Evolutionary conservation across 345 rosid species (phyloP).

Genomic region (Zanthoxylum bungeanum): DNA sequence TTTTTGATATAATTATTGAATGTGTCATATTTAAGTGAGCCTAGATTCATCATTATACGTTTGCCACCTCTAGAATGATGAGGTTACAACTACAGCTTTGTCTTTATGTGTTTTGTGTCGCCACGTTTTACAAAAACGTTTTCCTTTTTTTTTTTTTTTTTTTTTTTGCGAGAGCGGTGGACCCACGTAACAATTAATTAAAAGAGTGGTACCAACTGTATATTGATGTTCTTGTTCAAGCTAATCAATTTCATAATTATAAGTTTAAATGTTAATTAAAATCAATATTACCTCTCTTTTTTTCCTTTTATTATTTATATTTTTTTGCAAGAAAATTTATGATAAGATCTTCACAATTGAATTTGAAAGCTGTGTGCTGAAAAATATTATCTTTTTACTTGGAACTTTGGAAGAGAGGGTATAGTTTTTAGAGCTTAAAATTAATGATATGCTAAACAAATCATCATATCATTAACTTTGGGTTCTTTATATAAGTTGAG

Average conservation of each 20-base stretch:
- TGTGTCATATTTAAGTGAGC: too few species aligned
- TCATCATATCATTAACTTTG: not conserved
- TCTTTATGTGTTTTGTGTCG: not conserved
- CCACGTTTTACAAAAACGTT: not conserved
- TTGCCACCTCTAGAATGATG: too few species aligned
- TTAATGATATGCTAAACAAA: not conserved
- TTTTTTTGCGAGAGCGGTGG: too few species aligned
- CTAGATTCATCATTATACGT: too few species aligned
- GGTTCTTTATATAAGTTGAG: not conserved
- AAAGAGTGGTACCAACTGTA: not conserved
- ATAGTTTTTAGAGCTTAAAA: not conserved
- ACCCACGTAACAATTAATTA: not conserved
- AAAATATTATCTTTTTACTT: too few species aligned
- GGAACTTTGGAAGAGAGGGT: not conserved
- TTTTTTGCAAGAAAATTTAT: not conserved
- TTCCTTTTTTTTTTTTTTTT: not conserved
- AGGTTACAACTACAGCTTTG: not conserved
- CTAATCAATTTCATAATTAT: not conserved
- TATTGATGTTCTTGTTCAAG: not conserved
- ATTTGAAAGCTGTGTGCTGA: too few species aligned
- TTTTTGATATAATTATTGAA: too few species aligned
- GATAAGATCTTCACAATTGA: not conserved
- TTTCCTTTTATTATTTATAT: too few species aligned
- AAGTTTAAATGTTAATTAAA: not conserved
- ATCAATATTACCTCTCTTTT: not conserved